Evolutionary conservation across 495 filamentous ascomycete genomes (phyloP).

Genomic region (Niebla homalea): DNA sequence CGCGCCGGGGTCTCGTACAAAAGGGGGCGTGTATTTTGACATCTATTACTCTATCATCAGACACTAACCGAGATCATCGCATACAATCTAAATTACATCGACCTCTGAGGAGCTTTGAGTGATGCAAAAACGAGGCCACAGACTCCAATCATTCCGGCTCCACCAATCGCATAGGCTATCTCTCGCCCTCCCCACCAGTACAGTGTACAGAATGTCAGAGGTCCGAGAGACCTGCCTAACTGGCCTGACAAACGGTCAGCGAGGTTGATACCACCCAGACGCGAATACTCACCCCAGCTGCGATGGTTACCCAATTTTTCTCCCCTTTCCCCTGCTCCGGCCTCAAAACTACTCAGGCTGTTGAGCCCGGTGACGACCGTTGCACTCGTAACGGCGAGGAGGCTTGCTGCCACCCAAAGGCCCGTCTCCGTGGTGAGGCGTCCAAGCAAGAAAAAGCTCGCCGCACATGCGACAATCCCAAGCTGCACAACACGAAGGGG

Average conservation of each 20-base stretch:
- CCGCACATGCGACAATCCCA: constrained; percentile 62
- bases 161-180: constrained; percentile 69
- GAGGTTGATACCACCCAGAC: neutral
- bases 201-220: constrained; percentile 81
- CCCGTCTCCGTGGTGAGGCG: constrained; percentile 46
- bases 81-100: neutral
- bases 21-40: too few relatives aligned
- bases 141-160: constrained; percentile 63
- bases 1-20: too few relatives aligned
- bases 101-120: constrained; percentile 34
- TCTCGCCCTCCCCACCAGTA: constrained; percentile 98
- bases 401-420: constrained; percentile 67
- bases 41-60: too few relatives aligned
- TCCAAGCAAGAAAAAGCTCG: constrained; percentile 71
- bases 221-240: constrained; percentile 72
- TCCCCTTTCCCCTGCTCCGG: constrained; percentile 64
- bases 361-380: constrained; percentile 93
- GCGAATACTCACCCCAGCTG: constrained; percentile 46
- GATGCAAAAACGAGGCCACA: constrained; percentile 54
- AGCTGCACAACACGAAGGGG: constrained; percentile 65
- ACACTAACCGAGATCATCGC: too few relatives aligned
- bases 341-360: constrained; percentile 80
- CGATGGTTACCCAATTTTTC: constrained; percentile 73
- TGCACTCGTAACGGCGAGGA: constrained; percentile 77
- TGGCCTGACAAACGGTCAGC: constrained; percentile 41